phyloP scores from a whole-genome alignment of 306 rosid genomes.

The Parietaria judaica region DNA sequence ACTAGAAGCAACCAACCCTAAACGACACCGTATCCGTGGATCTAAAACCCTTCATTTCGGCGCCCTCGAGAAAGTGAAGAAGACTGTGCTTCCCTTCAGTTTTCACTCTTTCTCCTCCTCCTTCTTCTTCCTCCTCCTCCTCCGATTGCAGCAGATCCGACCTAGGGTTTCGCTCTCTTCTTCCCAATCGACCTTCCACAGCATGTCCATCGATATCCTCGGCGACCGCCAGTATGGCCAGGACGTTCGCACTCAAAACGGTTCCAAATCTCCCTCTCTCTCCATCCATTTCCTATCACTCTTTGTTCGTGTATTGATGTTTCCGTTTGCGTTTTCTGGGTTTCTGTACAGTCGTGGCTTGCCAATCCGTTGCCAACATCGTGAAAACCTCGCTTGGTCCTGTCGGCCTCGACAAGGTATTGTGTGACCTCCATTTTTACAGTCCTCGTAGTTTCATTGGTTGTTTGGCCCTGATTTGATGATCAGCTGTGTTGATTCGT shows the following conservation, averaged over 20 bases:
- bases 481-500: slow-evolving; percentile 8
- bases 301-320: background rate
- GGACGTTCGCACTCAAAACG: slow-evolving; percentile 96
- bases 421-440: background rate
- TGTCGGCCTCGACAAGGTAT: slow-evolving; percentile 96
- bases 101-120: slow-evolving; percentile 1
- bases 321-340: slow-evolving; percentile 7
- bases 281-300: background rate
- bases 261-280: slow-evolving; percentile 23
- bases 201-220: slow-evolving; percentile 55
- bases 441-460: background rate
- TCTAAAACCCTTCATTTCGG: too few relatives aligned
- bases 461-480: background rate
- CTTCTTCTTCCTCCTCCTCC: background rate
- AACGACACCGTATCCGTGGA: too few relatives aligned
- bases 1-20: too few relatives aligned
- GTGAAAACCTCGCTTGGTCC: slow-evolving; percentile 94
- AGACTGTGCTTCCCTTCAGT: too few relatives aligned
- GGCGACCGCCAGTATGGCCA: slow-evolving; percentile 92
- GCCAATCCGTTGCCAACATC: slow-evolving; percentile 89
- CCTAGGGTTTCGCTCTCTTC: slow-evolving; percentile 17
- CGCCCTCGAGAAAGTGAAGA: too few relatives aligned
- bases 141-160: slow-evolving; percentile 8
- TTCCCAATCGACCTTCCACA: background rate
- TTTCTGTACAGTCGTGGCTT: slow-evolving; percentile 52